These are phyloP conservation scores for Microsporum ferrugineum DNA, from an alignment of 2,329 filamentous ascomycete species.

Conservation along the genomic window DNA sequence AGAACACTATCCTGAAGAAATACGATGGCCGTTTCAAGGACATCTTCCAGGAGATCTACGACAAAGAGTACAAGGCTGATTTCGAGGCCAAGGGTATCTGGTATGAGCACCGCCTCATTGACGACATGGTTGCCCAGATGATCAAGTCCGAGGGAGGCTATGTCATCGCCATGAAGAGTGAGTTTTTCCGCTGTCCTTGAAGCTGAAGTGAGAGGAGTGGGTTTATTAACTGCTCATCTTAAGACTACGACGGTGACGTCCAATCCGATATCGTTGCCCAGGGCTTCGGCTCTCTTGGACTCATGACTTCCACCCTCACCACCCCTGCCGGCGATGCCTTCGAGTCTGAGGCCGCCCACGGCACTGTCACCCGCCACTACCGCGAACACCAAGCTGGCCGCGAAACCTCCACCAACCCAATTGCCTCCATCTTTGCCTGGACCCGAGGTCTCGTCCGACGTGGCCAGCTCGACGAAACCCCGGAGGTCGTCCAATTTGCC, in stretches of 20 bases:
- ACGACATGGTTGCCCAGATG: conserved; percentile 99
- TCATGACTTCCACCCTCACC: conserved; percentile 97
- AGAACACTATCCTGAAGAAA: conserved; percentile 99
- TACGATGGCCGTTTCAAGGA: conserved; percentile 99
- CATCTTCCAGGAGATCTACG: conserved; percentile 96
- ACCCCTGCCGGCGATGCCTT: conserved; percentile 95
- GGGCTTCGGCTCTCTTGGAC: conserved; percentile 91
- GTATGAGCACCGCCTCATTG: conserved; percentile 98
- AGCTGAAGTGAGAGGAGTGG: too few species aligned
- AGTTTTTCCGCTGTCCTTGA: conserved; percentile 26
- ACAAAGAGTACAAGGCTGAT: conserved; percentile 69
- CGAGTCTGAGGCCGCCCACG: conserved; percentile 95
- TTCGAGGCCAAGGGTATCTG: conserved; percentile 91
- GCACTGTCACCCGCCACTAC: conserved; percentile 96
- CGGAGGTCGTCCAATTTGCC: conserved; percentile 81
- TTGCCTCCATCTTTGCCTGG: conserved; percentile 98
- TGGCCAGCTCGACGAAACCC: conserved; percentile 84
- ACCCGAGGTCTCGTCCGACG: conserved; percentile 88
- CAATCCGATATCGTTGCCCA: conserved; percentile 98
- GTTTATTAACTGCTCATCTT: too few species aligned
- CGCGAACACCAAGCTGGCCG: conserved; percentile 97
- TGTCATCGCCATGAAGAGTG: conserved; percentile 97
- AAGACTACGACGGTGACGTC: conserved; percentile 97
- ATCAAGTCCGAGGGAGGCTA: conserved; percentile 96
- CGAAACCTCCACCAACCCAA: conserved; percentile 96